Evolutionary conservation across 176 grass and related monocot species (phyloP).

Genomic region (Metroxylon sagu): DNA sequence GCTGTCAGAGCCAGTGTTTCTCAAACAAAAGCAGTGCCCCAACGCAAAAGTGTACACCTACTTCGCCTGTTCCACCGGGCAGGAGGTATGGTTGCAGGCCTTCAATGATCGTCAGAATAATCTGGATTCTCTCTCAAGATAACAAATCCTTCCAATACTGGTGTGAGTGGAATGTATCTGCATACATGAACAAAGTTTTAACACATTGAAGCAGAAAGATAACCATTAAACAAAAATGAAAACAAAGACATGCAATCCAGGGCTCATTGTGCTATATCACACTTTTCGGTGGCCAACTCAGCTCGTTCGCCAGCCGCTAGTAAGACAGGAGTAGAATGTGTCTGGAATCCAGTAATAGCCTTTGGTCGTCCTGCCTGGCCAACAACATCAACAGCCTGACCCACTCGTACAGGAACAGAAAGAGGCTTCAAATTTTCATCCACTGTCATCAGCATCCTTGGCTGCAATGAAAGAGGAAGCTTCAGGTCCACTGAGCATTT

Average conservation of each 20-base stretch:
- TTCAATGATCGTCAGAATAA: constrained; percentile 46
- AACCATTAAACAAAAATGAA: neutral
- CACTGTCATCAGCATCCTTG: constrained; percentile 92
- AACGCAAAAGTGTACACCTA: too few species aligned
- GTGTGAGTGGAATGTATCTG: constrained; percentile 67
- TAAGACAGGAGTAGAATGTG: constrained; percentile 90
- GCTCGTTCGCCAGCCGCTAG: constrained; percentile 90
- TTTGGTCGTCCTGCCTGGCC: constrained; percentile 97
- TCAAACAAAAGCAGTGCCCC: too few species aligned
- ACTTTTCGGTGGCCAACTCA: constrained; percentile 93
- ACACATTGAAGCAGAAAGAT: neutral
- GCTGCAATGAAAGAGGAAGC: constrained; percentile 40
- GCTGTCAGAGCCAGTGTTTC: too few species aligned
- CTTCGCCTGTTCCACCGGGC: too few species aligned
- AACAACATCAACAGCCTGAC: constrained; percentile 95
- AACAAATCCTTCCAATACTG: constrained; percentile 88
- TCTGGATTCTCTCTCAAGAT: constrained; percentile 96
- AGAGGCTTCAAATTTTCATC: constrained; percentile 92
- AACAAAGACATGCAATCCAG: neutral
- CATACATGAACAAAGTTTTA: neutral
- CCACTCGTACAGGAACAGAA: constrained; percentile 82
- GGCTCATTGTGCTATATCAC: constrained; percentile 1
- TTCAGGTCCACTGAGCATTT: too few species aligned
- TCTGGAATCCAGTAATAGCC: constrained; percentile 95
- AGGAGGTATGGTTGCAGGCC: too few species aligned